Evolutionary conservation across 495 filamentous ascomycete species (phyloP), one percentile per base, ranked within the genome.

Genomic region (Aspergillus hancockii): DNA sequence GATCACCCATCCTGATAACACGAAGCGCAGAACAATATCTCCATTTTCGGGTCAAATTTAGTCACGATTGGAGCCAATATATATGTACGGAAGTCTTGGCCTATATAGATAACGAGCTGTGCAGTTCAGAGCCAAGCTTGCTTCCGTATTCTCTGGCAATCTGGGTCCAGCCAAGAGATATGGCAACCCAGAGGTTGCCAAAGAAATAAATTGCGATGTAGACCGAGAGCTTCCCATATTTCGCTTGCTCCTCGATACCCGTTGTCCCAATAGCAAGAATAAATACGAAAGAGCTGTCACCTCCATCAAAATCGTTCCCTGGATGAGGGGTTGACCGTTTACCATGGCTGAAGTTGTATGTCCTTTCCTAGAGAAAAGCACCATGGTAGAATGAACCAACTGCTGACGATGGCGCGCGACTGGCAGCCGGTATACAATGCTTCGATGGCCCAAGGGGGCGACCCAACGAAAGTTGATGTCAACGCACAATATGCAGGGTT

Each of bases 401-500:
- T 41, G 16, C 12, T 16, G 4, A 14, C 16, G 38, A 7, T n/a
- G 3, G 2, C n/a, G 12, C 16, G n/a, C 16, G 14, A 18, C 38
- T 16, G 16, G 16, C 50, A 79, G 75, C 76, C 74, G 10, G 64
- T 64, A 41, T 78, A 70, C 63, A 71, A 81, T 63, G 63, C 69
- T 32, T 77, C 76, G 21, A 68, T 67, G 23, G 76, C 80, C 4
- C 66, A 72, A 18, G 79, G 80, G 9, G 80, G 80, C 31, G 68
- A 83, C 58, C 71, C 78, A 14, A 59, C 70, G 6, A 62, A 73
- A 31, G 63, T 81, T 22, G 75, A 83, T 57, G 80, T 83, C 30
- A 83, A 83, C 57, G 71, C 71, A 13, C 79, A 81, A 62, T 82
- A 77, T 60, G 60, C 57, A 10, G 82, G 82, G 30, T 65, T 76